Conservation (phyloP, 768 basidiomycete genomes). For the Leccinum boreale region DNA sequence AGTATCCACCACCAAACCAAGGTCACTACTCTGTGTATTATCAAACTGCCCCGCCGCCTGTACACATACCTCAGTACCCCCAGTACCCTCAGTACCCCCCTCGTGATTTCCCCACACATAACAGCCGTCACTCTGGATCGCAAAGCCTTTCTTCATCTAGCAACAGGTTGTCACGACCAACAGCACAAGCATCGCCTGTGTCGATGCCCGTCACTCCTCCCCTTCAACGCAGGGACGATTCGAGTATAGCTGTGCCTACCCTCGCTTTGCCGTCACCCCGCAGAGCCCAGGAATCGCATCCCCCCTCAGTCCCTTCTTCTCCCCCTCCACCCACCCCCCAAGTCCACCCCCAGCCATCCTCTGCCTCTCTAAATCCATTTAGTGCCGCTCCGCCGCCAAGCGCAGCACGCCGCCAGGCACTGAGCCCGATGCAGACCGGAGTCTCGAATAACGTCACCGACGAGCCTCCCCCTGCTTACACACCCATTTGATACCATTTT, state of each 20-base stretch:
- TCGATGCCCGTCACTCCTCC: conserved; percentile 1
- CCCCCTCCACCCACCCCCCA: not conserved
- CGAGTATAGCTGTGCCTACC: not conserved
- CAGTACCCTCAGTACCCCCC: conserved; percentile 9
- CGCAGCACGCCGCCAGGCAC: not conserved
- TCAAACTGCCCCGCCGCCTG: not conserved
- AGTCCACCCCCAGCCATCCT: not conserved
- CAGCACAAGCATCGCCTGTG: not conserved
- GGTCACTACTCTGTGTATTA: not conserved
- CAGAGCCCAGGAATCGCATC: not conserved
- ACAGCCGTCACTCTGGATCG: not conserved
- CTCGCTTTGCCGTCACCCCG: not conserved
- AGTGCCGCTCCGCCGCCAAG: not conserved
- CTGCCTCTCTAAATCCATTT: not conserved
- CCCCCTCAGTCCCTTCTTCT: not conserved
- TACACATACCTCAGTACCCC: not conserved
- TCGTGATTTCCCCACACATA: not conserved
- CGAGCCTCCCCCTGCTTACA: conserved; percentile 30
- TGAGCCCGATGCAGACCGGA: conserved; percentile 14
- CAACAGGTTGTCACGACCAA: not conserved
- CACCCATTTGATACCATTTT: conserved; percentile 10
- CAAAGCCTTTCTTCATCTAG: not conserved
- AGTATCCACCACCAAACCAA: not conserved
- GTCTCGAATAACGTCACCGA: not conserved
- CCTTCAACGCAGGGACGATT: not conserved